phyloP scores from a whole-genome alignment of 2,329 filamentous ascomycete species.

The Aureobasidium leucospermi region DNA sequence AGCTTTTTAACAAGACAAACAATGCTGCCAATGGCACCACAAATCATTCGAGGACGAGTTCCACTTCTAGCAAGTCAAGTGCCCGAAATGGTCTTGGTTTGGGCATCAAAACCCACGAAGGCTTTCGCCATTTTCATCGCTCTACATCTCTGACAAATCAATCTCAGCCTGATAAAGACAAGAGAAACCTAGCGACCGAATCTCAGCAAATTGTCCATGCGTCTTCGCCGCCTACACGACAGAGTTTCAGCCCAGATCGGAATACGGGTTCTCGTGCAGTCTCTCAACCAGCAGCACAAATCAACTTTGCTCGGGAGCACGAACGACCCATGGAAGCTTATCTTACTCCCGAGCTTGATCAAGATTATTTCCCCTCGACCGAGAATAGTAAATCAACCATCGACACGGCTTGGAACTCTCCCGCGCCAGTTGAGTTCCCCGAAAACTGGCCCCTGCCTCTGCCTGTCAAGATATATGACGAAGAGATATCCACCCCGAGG shows the following conservation, averaged over 20 bases:
- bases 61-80: slow-evolving; percentile 8
- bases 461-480: background rate
- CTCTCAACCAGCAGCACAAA: background rate
- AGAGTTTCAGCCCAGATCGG: background rate
- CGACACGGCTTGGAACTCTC: slow-evolving; percentile 7
- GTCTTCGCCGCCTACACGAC: background rate
- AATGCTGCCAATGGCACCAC: slow-evolving; percentile 20
- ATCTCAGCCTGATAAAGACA: background rate
- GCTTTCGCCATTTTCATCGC: slow-evolving; percentile 11
- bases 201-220: background rate
- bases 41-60: slow-evolving; percentile 5
- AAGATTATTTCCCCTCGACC: slow-evolving; percentile 3
- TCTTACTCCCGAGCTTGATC: slow-evolving; percentile 5
- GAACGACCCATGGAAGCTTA: background rate
- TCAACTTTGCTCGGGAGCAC: background rate
- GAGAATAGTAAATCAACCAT: slow-evolving; percentile 10
- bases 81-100: background rate
- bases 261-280: background rate
- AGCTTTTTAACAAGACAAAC: slow-evolving; percentile 28
- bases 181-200: background rate
- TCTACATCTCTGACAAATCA: background rate
- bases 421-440: background rate
- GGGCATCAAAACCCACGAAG: slow-evolving; percentile 7
- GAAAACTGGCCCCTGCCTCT: slow-evolving; percentile 17
- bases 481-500: slow-evolving; percentile 17